phyloP scores from a whole-genome alignment of 441 rosid species.

The Erysimum pusillum region DNA sequence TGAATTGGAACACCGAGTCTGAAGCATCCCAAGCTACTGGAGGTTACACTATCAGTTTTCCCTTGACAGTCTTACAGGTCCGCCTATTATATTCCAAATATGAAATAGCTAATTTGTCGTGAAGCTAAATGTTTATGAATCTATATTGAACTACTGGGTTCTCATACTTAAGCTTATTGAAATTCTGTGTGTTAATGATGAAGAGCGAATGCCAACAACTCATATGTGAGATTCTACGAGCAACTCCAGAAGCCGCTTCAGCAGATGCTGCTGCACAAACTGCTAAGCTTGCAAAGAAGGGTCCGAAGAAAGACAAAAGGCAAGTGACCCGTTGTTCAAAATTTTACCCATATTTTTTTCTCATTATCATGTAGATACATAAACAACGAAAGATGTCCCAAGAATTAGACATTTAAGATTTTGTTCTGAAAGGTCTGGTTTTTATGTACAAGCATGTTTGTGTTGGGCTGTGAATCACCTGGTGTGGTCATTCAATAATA shows the following conservation, averaged over 20 bases:
- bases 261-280: constrained; percentile 98
- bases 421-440: constrained; percentile 29
- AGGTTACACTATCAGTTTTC: constrained; percentile 92
- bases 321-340: constrained; percentile 50
- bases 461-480: constrained; percentile 15
- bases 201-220: constrained; percentile 99
- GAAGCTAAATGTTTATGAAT: constrained; percentile 28
- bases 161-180: constrained; percentile 35
- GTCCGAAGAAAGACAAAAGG: constrained; percentile 82
- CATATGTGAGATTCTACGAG: constrained; percentile 96
- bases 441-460: constrained; percentile 21
- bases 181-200: constrained; percentile 36
- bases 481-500: constrained; percentile 26
- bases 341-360: constrained; percentile 25
- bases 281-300: constrained; percentile 93
- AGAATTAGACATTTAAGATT: constrained; percentile 23
- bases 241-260: constrained; percentile 99
- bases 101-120: constrained; percentile 17
- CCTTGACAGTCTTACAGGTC: constrained; percentile 96
- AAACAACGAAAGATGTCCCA: constrained; percentile 18
- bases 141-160: constrained; percentile 34
- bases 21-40: constrained; percentile 91
- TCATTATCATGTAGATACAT: constrained; percentile 22
- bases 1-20: constrained; percentile 77
- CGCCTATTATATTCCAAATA: constrained; percentile 26